Percentiles rank a stretch among this genome's conserved stretches.
These are phyloP conservation scores for Lindgomyces ingoldianus DNA, from an alignment of 495 filamentous ascomycete genomes.

Conservation along the genomic window DNA sequence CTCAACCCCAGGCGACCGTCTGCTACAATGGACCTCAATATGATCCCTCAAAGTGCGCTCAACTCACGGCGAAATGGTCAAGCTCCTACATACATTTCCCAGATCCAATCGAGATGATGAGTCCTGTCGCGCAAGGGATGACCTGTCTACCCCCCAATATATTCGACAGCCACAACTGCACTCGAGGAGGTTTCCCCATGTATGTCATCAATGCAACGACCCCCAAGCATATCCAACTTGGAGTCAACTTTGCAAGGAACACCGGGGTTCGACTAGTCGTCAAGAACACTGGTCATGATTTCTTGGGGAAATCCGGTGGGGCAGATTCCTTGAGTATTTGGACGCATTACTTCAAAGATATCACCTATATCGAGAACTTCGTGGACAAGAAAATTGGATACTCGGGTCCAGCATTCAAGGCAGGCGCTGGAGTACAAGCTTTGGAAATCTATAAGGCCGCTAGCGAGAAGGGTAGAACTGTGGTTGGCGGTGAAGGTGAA, in stretches of 20 bases:
- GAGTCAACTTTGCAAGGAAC: constrained; percentile 65
- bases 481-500: constrained; percentile 34
- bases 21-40: constrained; percentile 29
- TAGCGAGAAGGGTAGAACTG: constrained; percentile 18
- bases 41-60: constrained; percentile 26
- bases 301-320: constrained; percentile 29
- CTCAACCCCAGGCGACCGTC: constrained; percentile 25
- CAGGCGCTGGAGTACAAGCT: constrained; percentile 30
- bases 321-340: constrained; percentile 32
- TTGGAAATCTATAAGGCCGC: constrained; percentile 35
- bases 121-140: constrained; percentile 32
- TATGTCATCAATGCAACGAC: constrained; percentile 62
- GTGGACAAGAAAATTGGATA: constrained; percentile 24
- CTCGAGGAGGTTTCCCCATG: constrained; percentile 58
- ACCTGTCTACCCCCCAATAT: constrained; percentile 26
- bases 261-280: constrained; percentile 60
- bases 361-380: constrained; percentile 30
- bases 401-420: constrained; percentile 31
- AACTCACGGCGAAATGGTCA: constrained; percentile 21
- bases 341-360: constrained; percentile 35
- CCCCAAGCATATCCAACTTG: constrained; percentile 59
- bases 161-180: constrained; percentile 47
- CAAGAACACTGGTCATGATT: constrained; percentile 68
- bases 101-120: constrained; percentile 33
- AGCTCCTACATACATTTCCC: constrained; percentile 18